A percentile compares a stretch with the other conserved stretches of the same genome.
These are phyloP conservation scores for Rhododendron williamsianum DNA, from an alignment of 148 eudicot genomes.

Conservation along the genomic window DNA sequence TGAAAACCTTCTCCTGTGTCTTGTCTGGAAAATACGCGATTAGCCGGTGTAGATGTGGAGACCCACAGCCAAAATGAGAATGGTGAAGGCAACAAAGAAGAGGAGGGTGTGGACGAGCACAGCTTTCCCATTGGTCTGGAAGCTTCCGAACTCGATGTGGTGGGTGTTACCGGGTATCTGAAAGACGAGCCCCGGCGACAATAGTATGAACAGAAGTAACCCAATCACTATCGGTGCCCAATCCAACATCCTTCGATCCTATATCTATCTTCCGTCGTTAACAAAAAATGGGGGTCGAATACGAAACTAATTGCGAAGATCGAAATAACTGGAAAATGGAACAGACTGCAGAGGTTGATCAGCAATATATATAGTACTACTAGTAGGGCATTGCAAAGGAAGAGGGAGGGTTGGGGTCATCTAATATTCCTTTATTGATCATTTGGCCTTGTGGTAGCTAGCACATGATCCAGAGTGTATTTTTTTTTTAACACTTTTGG, in stretches of 20 bases:
- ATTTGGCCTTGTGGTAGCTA: not conserved
- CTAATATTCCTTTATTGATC: not conserved
- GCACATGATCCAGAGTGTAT: not conserved
- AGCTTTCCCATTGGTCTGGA: slow-evolving; percentile 27
- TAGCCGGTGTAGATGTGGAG: slow-evolving; percentile 11
- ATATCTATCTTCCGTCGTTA: not conserved
- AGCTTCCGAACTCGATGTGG: slow-evolving; percentile 23
- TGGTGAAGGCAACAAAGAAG: slow-evolving; percentile 26
- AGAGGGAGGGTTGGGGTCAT: not conserved
- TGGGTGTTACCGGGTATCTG: slow-evolving; percentile 25
- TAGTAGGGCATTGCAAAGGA: not conserved
- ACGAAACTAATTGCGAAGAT: not conserved
- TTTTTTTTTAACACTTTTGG: not conserved
- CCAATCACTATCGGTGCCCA: slow-evolving; percentile 31
- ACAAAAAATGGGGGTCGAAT: not conserved
- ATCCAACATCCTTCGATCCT: slow-evolving; percentile 15
- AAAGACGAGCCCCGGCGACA: slow-evolving; percentile 25
- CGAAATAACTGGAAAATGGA: not conserved
- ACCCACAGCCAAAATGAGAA: slow-evolving; percentile 26
- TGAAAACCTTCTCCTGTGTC: not conserved
- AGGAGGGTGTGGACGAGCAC: slow-evolving; percentile 25
- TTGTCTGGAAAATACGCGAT: not conserved
- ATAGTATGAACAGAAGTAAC: slow-evolving; percentile 20
- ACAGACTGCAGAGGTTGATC: not conserved
- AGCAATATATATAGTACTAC: not conserved